Evolutionary conservation across 306 rosid genomes (phyloP).

Genomic region (Inga laurina): DNA sequence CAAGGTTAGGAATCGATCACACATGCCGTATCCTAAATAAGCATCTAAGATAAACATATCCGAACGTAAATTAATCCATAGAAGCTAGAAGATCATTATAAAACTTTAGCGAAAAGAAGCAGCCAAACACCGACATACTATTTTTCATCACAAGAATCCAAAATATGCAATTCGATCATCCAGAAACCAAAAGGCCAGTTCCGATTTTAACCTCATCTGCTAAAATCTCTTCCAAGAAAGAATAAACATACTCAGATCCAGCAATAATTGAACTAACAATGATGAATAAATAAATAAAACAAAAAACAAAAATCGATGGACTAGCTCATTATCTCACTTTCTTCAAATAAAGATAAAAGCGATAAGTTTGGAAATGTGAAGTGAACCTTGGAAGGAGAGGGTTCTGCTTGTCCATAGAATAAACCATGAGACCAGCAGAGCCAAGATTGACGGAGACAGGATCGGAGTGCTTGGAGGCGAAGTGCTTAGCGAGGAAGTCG

Average conservation of each 20-base stretch:
- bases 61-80: not conserved
- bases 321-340: not conserved
- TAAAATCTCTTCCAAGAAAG: not conserved
- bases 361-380: conserved; percentile 12
- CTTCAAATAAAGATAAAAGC: not conserved
- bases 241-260: conserved; percentile 9
- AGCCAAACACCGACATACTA: not conserved
- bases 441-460: conserved; percentile 77
- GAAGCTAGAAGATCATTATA: conserved; percentile 6
- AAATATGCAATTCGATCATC: conserved; percentile 2
- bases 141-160: not conserved
- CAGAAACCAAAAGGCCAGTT: conserved; percentile 1
- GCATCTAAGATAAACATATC: not conserved
- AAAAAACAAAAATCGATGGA: not conserved
- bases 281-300: not conserved
- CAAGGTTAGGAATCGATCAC: not conserved
- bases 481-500: conserved; percentile 62
- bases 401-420: conserved; percentile 65
- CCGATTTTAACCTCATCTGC: not conserved
- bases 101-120: not conserved
- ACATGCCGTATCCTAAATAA: not conserved
- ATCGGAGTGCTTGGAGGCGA: conserved; percentile 61
- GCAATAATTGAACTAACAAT: not conserved
- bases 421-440: conserved; percentile 60
- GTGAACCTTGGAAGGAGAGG: conserved; percentile 86